Conservation (phyloP, 441 rosid species). For the Populus tomentosa region DNA sequence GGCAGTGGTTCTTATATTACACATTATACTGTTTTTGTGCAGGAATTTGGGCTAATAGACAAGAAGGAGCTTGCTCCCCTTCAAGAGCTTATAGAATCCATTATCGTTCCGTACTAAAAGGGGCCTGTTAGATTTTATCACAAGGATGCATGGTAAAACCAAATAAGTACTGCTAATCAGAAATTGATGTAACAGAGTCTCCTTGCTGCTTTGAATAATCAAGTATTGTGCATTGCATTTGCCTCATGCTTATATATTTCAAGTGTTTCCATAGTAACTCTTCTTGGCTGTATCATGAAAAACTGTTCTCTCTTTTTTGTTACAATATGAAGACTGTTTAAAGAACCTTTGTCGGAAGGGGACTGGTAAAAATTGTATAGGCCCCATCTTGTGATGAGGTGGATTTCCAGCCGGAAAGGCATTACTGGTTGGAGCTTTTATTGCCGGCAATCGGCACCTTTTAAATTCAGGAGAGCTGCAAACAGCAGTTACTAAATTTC, state of each 20-base stretch:
- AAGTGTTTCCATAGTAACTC: neutral
- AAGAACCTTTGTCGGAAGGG: neutral
- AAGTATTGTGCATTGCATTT: neutral
- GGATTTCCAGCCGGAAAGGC: neutral
- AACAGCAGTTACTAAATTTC: too few relatives aligned
- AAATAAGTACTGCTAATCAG: constrained; percentile 2
- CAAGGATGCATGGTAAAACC: constrained; percentile 1
- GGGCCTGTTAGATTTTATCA: constrained; percentile 6
- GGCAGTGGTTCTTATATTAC: neutral
- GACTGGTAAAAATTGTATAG: neutral
- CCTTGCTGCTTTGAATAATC: constrained; percentile 8
- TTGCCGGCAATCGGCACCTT: neutral
- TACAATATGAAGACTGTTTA: neutral
- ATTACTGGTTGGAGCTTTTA: neutral
- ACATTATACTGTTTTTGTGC: constrained; percentile 14
- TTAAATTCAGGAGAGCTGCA: neutral
- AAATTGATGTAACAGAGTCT: neutral
- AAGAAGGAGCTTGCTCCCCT: constrained; percentile 98
- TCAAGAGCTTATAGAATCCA: constrained; percentile 91
- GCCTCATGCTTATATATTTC: neutral
- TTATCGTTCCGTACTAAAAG: constrained; percentile 55
- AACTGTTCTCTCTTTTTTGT: neutral
- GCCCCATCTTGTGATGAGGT: neutral
- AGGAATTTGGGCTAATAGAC: constrained; percentile 95
- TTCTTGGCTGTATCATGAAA: neutral